A percentile compares a stretch with the other conserved stretches of the same genome.
phyloP scores from a whole-genome alignment of 345 rosid genomes.

The Linum trigynum region DNA sequence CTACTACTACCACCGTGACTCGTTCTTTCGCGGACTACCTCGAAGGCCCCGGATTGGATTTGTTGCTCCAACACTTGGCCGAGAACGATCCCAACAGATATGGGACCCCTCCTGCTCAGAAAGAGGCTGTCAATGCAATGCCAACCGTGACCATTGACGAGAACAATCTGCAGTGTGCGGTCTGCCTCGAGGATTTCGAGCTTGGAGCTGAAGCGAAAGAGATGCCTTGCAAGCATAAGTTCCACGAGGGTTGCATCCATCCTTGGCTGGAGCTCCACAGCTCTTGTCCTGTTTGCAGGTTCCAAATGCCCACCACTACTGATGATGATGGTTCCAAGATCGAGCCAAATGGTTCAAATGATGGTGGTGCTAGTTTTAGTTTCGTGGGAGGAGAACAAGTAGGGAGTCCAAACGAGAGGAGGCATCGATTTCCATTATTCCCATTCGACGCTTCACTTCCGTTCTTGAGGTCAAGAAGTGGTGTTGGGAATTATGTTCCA shows the following conservation, averaged over 20 bases:
- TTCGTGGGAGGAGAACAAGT: neutral
- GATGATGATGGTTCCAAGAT: constrained; percentile 6
- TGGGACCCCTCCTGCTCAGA: constrained; percentile 32
- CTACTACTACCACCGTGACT: no score
- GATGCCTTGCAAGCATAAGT: constrained; percentile 56
- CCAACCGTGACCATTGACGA: constrained; percentile 24
- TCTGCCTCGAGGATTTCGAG: constrained; percentile 48
- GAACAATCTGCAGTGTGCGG: constrained; percentile 27
- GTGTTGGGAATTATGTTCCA: constrained; percentile 11
- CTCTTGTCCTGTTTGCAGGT: constrained; percentile 57
- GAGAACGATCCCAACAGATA: constrained; percentile 29
- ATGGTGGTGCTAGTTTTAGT: neutral
- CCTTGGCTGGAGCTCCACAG: constrained; percentile 57
- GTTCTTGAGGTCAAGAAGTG: constrained; percentile 16
- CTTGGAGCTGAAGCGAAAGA: constrained; percentile 51
- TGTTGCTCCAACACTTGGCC: constrained; percentile 31
- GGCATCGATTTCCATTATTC: constrained; percentile 23
- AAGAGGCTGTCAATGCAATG: constrained; percentile 34
- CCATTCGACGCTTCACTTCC: constrained; percentile 23
- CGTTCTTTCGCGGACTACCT: constrained; percentile 28
- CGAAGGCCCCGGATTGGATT: constrained; percentile 36
- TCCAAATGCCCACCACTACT: constrained; percentile 24
- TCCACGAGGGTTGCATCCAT: constrained; percentile 40
- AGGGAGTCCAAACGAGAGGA: constrained; percentile 13
- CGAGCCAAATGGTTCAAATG: constrained; percentile 9